phyloP scores from a whole-genome alignment of 108 stramenopile genomes.

The Stephanodiscus minutulus region DNA sequence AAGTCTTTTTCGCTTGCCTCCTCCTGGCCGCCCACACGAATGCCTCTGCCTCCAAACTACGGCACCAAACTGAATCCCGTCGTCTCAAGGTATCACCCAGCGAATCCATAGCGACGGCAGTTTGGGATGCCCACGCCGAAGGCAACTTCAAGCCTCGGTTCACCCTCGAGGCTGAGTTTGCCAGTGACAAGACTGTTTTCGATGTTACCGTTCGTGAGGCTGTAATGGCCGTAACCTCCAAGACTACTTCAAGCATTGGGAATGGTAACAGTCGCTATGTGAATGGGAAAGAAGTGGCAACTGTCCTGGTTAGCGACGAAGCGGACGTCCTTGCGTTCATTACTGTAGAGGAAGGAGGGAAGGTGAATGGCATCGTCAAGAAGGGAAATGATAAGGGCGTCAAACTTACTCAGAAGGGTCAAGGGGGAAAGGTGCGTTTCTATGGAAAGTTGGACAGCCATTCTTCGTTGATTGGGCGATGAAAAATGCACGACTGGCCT shows the following conservation, averaged over 20 bases:
- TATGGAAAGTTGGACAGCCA: no score
- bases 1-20: no score
- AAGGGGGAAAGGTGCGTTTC: no score
- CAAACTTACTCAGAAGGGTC: background rate
- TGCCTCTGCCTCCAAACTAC: no score
- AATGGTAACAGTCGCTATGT: background rate
- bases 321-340: background rate
- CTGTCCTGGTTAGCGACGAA: constrained; percentile 1
- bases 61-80: no score
- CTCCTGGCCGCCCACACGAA: no score
- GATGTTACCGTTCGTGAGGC: background rate
- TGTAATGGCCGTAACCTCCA: background rate
- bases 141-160: background rate
- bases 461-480: no score
- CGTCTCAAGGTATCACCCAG: no score
- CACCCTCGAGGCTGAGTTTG: background rate
- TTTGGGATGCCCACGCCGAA: background rate
- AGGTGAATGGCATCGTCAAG: background rate
- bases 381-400: background rate
- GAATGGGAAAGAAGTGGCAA: background rate
- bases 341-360: background rate
- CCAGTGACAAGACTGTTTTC: background rate
- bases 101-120: background rate
- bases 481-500: no score
- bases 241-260: background rate